A percentile compares a stretch with the other conserved stretches of the same genome.
These are phyloP conservation scores for Talinum fruticosum DNA, from an alignment of 148 eudicot genomes.

Conservation along the genomic window DNA sequence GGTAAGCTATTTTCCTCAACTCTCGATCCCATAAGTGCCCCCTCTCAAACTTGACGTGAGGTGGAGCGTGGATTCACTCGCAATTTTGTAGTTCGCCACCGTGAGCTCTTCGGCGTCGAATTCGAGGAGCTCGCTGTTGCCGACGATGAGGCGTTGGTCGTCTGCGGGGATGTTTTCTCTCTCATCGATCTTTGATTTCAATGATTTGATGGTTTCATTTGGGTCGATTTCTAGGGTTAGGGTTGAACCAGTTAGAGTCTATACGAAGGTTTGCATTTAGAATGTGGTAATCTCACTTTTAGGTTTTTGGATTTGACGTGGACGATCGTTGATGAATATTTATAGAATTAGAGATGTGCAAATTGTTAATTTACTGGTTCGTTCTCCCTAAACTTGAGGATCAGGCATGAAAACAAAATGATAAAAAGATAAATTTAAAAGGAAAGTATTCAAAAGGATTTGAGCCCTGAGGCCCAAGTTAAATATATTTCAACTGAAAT, in stretches of 20 bases:
- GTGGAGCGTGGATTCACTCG: not conserved
- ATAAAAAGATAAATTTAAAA: too few species aligned
- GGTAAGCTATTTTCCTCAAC: not conserved
- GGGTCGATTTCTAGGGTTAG: constrained; percentile 14
- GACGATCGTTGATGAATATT: too few species aligned
- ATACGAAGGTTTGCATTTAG: constrained; percentile 11
- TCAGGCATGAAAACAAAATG: not conserved
- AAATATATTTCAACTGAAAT: too few species aligned
- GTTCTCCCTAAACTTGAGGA: not conserved
- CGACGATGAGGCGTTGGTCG: constrained; percentile 1
- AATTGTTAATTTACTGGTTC: not conserved
- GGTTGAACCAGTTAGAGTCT: constrained; percentile 7
- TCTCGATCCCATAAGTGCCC: not conserved
- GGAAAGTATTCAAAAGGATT: too few species aligned
- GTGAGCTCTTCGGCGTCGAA: not conserved
- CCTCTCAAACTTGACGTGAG: constrained; percentile 8
- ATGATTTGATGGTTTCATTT: not conserved
- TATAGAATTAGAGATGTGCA: too few species aligned
- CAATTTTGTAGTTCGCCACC: not conserved
- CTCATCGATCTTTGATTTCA: constrained; percentile 4
- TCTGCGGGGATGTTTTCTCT: constrained; percentile 4
- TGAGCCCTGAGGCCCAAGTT: too few species aligned
- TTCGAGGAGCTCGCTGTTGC: constrained; percentile 2
- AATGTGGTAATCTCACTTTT: not conserved
- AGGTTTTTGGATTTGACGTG: too few species aligned